These are phyloP conservation scores for Ophiostoma pallidulum DNA, from an alignment of 2,329 filamentous ascomycete species.

Conservation along the genomic window DNA sequence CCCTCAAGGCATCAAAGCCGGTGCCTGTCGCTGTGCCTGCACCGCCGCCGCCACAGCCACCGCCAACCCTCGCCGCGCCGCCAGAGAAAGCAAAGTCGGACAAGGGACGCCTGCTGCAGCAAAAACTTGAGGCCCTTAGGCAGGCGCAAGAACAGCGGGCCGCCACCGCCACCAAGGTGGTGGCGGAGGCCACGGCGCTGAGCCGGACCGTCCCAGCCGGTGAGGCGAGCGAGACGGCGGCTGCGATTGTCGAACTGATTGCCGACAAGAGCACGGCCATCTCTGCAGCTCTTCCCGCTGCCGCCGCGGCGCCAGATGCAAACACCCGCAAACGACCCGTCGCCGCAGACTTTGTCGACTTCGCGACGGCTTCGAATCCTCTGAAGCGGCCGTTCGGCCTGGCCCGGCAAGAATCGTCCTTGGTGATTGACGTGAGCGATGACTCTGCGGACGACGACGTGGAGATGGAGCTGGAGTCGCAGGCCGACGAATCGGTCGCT, in stretches of 20 bases:
- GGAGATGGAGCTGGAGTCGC: slow-evolving; percentile 58
- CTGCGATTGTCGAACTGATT: not conserved
- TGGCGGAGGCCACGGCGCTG: not conserved
- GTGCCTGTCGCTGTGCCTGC: not conserved
- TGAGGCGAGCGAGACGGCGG: not conserved
- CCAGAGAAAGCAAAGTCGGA: slow-evolving; percentile 43
- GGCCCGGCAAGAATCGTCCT: slow-evolving; percentile 46
- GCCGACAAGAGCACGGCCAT: not conserved
- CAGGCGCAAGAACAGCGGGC: slow-evolving; percentile 41
- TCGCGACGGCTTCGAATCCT: slow-evolving; percentile 21
- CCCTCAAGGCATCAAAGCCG: slow-evolving; percentile 46
- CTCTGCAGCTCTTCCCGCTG: not conserved
- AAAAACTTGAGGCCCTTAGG: slow-evolving; percentile 68
- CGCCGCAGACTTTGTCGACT: slow-evolving; percentile 60
- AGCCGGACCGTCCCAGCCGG: not conserved
- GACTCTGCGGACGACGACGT: slow-evolving; percentile 50
- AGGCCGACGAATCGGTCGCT: slow-evolving; percentile 29
- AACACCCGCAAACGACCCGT: slow-evolving; percentile 36
- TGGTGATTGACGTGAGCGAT: slow-evolving; percentile 82
- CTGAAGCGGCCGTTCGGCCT: slow-evolving; percentile 56
- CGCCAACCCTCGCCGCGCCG: not conserved
- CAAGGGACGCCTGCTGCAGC: slow-evolving; percentile 63
- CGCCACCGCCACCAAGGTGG: slow-evolving; percentile 14
- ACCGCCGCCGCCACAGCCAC: not conserved
- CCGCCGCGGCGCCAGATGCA: not conserved